phyloP scores from a whole-genome alignment of 495 filamentous ascomycete genomes.

The Usnea hakonensis region DNA sequence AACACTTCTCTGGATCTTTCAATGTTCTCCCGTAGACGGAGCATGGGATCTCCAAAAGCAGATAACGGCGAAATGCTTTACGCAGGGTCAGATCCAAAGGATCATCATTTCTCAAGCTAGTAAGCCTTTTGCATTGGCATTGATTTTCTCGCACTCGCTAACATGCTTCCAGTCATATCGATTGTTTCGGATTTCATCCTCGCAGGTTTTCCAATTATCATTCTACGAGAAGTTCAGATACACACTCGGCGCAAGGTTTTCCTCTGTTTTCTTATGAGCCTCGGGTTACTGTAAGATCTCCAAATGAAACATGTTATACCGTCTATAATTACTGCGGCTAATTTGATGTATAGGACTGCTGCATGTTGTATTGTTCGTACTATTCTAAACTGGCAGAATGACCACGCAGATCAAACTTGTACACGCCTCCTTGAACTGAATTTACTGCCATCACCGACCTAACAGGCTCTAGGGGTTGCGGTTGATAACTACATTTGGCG shows the following conservation, averaged over 20 bases:
- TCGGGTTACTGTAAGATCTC: slow-evolving; percentile 32
- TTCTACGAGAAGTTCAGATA: slow-evolving; percentile 23
- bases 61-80: slow-evolving; percentile 10
- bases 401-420: slow-evolving; percentile 3
- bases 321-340: too few relatives aligned
- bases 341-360: slow-evolving; percentile 12
- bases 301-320: too few relatives aligned
- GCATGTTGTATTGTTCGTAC: slow-evolving; percentile 19
- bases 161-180: slow-evolving; percentile 8
- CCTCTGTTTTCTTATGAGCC: slow-evolving; percentile 31
- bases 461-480: too few relatives aligned
- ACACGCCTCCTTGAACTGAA: too few relatives aligned
- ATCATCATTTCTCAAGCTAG: slow-evolving; percentile 18
- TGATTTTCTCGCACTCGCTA: neutral
- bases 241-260: slow-evolving; percentile 28
- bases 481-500: too few relatives aligned
- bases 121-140: neutral
- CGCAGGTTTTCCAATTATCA: slow-evolving; percentile 30
- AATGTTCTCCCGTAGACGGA: slow-evolving; percentile 12
- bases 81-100: slow-evolving; percentile 7
- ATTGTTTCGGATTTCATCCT: slow-evolving; percentile 27
- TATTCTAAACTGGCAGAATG: slow-evolving; percentile 17
- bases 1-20: slow-evolving; percentile 3
- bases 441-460: too few relatives aligned
- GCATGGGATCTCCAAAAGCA: slow-evolving; percentile 3